Base-by-base conservation (phyloP, 2,329 filamentous ascomycete genomes). In the Ophiostoma ulmi region DNA sequence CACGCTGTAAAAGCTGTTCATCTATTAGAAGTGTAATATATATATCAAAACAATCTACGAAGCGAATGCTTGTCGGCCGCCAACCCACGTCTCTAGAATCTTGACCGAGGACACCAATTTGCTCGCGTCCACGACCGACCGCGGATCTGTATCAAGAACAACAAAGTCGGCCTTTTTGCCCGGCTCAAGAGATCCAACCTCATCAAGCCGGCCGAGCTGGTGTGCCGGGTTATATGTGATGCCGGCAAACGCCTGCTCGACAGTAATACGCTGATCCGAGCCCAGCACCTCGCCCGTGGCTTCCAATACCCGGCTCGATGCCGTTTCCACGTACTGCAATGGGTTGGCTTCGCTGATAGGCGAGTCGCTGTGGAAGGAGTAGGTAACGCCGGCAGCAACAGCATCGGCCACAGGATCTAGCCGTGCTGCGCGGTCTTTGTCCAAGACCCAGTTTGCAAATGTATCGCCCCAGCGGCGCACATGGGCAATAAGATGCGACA, bases 361-460 rank as follows among this genome's bases (percentile, higher is more conserved):
- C 70, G 72, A 72, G 70, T 73, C 72, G 69, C 72, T 73, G 72
- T 73, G 72, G 69, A 73, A 71, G 39, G 72, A 73, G 36, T 73
- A 73, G 2, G 67, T 64, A 6, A 73, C 67, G 13, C 72, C 70
- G 2, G 70, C 70, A 3, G 26, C 44, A 3, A 70, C 70, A 20
- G 52, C 70, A 39, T 72, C 72, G n/a, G 70, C 69, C 52, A 72
- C 72, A 3, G 72, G 72, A 31, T 72, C 72, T 1, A 73, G 67
- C 3, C 70, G 70, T 48, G 44, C 44, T 17, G 44, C 44, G 44
- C 44, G 44, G 14, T 48, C 44, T 20, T 48, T 20, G 44, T 20
- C 44, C 44, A 48, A 14, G 11, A 48, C 44, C 44, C 44, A 48
- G 13, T 17, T 17, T 20, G 44, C 44, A 48, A 48, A 48, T 14